Evolutionary conservation across 106 monocot species (phyloP).

Genomic region (Dendrobium officinale): DNA sequence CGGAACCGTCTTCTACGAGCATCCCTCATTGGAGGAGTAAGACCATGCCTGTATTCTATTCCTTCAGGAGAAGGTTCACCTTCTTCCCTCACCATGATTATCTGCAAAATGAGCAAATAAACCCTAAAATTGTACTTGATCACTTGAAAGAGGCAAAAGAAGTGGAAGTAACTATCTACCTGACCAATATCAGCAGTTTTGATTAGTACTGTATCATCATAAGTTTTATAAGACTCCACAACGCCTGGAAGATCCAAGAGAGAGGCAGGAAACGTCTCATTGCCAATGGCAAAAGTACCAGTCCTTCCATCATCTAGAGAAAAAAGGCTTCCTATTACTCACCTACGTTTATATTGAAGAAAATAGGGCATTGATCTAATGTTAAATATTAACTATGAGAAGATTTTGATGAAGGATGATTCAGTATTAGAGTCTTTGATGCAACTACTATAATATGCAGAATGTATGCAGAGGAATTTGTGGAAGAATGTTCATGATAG

Average conservation of each 20-base stretch:
- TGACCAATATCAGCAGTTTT: slow-evolving; percentile 92
- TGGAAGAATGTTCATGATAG: too few relatives aligned
- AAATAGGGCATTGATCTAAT: not conserved
- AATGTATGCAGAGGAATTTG: not conserved
- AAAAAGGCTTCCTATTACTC: not conserved
- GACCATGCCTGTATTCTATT: slow-evolving; percentile 77
- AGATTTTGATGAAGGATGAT: not conserved
- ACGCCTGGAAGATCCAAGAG: slow-evolving; percentile 85
- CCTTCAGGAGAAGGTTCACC: slow-evolving; percentile 78
- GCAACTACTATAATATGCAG: not conserved
- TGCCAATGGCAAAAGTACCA: slow-evolving; percentile 74
- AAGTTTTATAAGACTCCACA: slow-evolving; percentile 98
- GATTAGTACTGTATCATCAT: slow-evolving; percentile 81
- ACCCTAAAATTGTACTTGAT: slow-evolving; percentile 10
- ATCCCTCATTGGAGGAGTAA: slow-evolving; percentile 97
- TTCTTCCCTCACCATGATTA: slow-evolving; percentile 86
- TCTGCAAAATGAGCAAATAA: slow-evolving; percentile 26
- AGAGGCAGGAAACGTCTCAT: slow-evolving; percentile 72
- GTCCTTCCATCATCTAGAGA: slow-evolving; percentile 82
- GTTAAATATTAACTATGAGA: too few relatives aligned
- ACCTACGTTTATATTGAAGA: not conserved
- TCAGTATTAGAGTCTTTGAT: not conserved
- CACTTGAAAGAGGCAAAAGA: slow-evolving; percentile 23
- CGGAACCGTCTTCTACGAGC: slow-evolving; percentile 72
- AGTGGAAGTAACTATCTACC: slow-evolving; percentile 25